phyloP scores from a whole-genome alignment of 2,329 filamentous ascomycete species.

The Aspergillus luchuensis region DNA sequence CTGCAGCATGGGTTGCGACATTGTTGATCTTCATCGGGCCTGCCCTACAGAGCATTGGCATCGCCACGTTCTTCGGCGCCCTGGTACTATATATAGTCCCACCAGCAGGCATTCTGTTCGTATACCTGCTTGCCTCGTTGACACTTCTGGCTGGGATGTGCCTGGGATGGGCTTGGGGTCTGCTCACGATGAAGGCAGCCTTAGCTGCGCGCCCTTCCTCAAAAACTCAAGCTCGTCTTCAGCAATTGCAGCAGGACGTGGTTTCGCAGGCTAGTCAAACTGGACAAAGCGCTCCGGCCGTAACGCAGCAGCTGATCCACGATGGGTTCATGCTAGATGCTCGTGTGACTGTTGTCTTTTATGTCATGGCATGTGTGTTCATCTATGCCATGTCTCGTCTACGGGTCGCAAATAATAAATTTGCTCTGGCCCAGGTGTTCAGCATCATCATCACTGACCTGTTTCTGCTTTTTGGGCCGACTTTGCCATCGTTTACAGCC shows the following conservation, averaged over 20 bases:
- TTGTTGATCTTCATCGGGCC: slow-evolving; percentile 54
- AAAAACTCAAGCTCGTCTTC: slow-evolving; percentile 40
- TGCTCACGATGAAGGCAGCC: slow-evolving; percentile 53
- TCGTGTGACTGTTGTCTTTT: slow-evolving; percentile 42
- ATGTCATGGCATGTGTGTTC: slow-evolving; percentile 46
- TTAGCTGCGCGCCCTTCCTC: slow-evolving; percentile 45
- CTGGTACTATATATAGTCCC: slow-evolving; percentile 50
- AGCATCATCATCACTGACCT: slow-evolving; percentile 52
- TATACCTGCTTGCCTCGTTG: slow-evolving; percentile 48
- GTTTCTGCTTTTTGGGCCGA: slow-evolving; percentile 48
- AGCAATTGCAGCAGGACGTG: slow-evolving; percentile 37
- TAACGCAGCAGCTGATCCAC: slow-evolving; percentile 44
- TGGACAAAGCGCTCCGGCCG: slow-evolving; percentile 27
- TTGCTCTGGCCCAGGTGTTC: slow-evolving; percentile 50
- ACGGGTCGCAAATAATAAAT: slow-evolving; percentile 50
- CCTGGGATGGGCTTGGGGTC: slow-evolving; percentile 54
- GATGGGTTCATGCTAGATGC: slow-evolving; percentile 53
- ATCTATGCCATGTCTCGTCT: slow-evolving; percentile 51
- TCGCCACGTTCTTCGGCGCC: slow-evolving; percentile 50
- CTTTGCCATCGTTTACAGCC: slow-evolving; percentile 45
- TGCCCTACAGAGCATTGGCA: slow-evolving; percentile 43
- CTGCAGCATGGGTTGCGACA: slow-evolving; percentile 50
- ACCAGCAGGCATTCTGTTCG: slow-evolving; percentile 49
- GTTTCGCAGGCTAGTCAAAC: slow-evolving; percentile 36
- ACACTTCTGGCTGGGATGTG: slow-evolving; percentile 52